Evolutionary conservation across 495 filamentous ascomycete species (phyloP), one percentile per base, ranked within the genome.

Genomic region (Aspergillus leporis): DNA sequence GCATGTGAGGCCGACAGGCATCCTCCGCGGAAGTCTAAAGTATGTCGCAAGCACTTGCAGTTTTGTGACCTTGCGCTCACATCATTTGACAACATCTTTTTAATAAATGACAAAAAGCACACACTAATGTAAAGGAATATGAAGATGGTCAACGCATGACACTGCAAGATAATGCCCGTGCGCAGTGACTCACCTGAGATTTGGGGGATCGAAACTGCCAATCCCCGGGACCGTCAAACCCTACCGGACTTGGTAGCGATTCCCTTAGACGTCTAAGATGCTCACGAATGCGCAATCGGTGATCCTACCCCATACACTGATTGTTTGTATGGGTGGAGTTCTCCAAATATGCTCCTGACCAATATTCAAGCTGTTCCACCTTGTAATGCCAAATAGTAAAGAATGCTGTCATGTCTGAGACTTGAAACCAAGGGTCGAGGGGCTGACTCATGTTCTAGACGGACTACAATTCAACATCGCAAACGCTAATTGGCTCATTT

Each of bases 391-490:
- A 32, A 31, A 46, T 32, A n/a, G 36, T 49, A 45, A 48, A 52
- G n/a, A 32, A 59, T 54, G 52, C 49, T 60, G 51, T 54, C 41
- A 60, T 54, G 43, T 41, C 38, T 31, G 25, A 23, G 47, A 43
- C 51, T 40, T 19, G 22, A 16, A 51, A 50, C 51, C 31, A 50
- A 51, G 52, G 51, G 28, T 40, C 41, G 9, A 28, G 13, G 16
- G 14, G 58, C 45, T 51, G 58, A 55, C 19, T 60, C 45, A 60
- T 13, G 51, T 60, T 60, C 58, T 60, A 55, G 51, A 60, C 58
- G 40, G 22, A 45, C 50, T 41, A 22, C 19, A 53, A 32, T 53
- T 53, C 32, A 36, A 23, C 51, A 41, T 10, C 4, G 1, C 41
- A 22, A n/a, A 53, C 4, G 21, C 14, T 38, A 36, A 58, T 58